Conservation (phyloP, 2,329 filamentous ascomycete species). For the Cryphonectria carpinicola region DNA sequence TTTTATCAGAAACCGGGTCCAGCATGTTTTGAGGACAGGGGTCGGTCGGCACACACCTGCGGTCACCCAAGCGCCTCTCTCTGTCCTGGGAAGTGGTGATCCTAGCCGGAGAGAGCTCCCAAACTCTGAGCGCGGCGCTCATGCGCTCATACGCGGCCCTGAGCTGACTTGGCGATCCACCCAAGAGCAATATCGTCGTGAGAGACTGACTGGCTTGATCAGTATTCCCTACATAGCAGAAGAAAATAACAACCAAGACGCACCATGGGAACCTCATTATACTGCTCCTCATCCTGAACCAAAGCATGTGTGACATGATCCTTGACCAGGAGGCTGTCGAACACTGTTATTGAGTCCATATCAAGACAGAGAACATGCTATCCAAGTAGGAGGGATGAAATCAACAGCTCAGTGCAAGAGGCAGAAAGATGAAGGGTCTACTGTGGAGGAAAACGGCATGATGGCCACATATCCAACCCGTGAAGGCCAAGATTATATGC, state of each 20-base stretch:
- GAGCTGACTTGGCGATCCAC: not conserved
- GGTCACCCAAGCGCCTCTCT: not conserved
- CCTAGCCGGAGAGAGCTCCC: not conserved
- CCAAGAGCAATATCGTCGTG: not conserved
- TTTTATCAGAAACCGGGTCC: constrained; percentile 7
- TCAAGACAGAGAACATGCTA: not conserved
- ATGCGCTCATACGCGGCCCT: not conserved
- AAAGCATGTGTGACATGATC: constrained; percentile 11
- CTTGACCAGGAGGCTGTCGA: not conserved
- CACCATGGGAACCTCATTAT: constrained; percentile 8
- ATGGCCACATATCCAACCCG: not conserved
- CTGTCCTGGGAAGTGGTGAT: not conserved
- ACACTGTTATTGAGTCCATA: not conserved
- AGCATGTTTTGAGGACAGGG: not conserved
- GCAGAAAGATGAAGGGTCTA: not conserved
- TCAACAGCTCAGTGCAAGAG: not conserved
- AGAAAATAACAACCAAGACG: not conserved
- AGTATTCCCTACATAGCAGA: not conserved
- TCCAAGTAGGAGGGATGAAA: not conserved
- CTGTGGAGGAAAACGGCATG: not conserved
- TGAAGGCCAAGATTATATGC: not conserved
- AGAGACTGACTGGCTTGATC: not conserved
- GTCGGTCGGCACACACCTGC: not conserved
- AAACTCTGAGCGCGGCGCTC: not conserved
- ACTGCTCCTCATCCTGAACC: constrained; percentile 1